Base-by-base conservation (phyloP, 306 rosid species). In the Alnus rubra region DNA sequence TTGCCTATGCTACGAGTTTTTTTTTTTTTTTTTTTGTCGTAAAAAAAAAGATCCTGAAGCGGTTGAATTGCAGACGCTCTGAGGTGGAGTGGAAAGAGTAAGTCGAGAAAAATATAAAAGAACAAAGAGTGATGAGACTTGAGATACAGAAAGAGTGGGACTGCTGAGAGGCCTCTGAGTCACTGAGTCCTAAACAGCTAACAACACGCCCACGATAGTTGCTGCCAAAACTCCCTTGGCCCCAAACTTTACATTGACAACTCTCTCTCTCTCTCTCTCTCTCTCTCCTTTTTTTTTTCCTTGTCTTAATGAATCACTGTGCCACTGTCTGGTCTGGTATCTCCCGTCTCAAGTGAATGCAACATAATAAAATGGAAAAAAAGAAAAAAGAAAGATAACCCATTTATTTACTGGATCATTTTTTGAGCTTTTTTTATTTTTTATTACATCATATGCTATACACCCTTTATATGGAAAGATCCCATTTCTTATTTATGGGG, bases 191-290 rank as follows among this genome's bases (percentile, higher is more conserved):
- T n/a, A 86, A 86, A 86, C 91, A 74, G 76, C 89, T 35, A 82
- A 80, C 87, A 82, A 87, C 86, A 79, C 87, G 82, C 88, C 91
- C 90, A 86, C 83, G 74, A 80, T 84, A 64, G 42, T 74, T 84
- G 86, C 90, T 79, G 88, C 87, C 83, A 70, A 82, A 80, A 50
- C 37, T 19, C 75, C 68, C 45, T 52, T 45, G 85, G 83, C 52
- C 79, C 76, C 79, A 79, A 44, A 35, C 12, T 67, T 55, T 47
- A 28, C 65, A 62, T 74, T 71, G 77, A 69, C 81, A 68, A 14
- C 52, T 73, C 81, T 42, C 75, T 16, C 45, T 33, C 1, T 54
- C 82, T 30, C 74, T 28, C 14, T 28, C 67, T 39, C 80, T 33
- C 31, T 69, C 16, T 14, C 19, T n/a, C n/a, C n/a, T n/a, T n/a